Conservation (phyloP, 305 asterid genomes). For the Solanum hybrid region DNA sequence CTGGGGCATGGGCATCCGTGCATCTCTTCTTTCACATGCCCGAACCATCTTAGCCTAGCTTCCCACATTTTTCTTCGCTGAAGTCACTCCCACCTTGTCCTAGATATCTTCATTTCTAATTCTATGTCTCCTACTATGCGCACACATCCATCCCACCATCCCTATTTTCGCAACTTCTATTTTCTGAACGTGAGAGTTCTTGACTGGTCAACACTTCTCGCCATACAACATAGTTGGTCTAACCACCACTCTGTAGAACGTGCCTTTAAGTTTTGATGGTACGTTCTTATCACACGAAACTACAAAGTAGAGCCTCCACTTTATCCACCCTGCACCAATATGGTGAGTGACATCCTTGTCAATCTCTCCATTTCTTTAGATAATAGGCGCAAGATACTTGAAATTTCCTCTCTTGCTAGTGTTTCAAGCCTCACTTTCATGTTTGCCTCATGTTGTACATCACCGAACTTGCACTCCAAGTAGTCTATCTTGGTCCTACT, state of each 20-base stretch:
- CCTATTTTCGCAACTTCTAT: background rate
- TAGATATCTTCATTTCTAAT: background rate
- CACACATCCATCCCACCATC: background rate
- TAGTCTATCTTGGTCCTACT: background rate
- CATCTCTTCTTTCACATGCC: background rate
- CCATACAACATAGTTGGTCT: background rate
- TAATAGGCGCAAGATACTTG: background rate
- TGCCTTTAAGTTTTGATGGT: background rate
- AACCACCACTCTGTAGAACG: background rate
- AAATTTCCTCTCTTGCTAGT: background rate
- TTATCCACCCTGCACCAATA: background rate
- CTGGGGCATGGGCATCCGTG: background rate
- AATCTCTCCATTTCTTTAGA: background rate
- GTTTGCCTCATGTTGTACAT: background rate
- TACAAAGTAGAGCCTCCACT: background rate
- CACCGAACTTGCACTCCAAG: background rate
- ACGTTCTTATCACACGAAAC: background rate
- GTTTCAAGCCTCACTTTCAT: background rate
- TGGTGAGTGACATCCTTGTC: background rate
- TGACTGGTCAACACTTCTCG: background rate
- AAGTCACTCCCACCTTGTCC: background rate
- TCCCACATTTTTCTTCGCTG: background rate
- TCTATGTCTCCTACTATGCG: background rate
- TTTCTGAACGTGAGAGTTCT: background rate
- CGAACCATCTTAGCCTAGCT: background rate